Percentiles rank a stretch among this genome's conserved stretches.
Evolutionary conservation across 2,329 filamentous ascomycete species (phyloP).

Genomic region (Botrytis tulipae): DNA sequence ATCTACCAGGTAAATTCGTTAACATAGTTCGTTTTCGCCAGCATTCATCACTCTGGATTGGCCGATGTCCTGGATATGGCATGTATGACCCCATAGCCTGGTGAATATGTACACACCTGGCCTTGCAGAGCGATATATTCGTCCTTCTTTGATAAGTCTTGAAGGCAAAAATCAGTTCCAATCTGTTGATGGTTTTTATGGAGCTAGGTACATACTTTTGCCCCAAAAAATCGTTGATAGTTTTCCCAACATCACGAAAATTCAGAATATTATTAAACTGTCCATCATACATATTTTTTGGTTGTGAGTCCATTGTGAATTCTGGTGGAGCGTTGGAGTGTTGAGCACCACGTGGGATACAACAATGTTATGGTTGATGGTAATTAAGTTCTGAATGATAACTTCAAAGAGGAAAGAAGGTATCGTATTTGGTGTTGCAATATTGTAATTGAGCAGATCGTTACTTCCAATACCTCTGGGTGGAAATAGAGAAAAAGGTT

Average conservation of each 20-base stretch:
- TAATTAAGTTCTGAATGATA: not conserved
- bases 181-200: not conserved
- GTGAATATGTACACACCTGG: conserved; percentile 45
- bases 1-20: conserved; percentile 49
- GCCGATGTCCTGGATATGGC: not conserved
- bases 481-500: not conserved
- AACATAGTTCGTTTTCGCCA: not conserved
- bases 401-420: not conserved
- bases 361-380: not conserved
- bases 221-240: conserved; percentile 59
- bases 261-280: conserved; percentile 63
- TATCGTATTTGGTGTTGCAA: not conserved
- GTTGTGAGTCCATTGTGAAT: not conserved
- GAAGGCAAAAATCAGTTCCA: conserved; percentile 20
- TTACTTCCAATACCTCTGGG: not conserved
- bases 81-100: not conserved
- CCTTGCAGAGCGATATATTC: conserved; percentile 67
- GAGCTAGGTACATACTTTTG: conserved; percentile 47
- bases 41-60: not conserved
- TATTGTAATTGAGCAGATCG: not conserved
- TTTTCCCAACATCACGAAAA: conserved; percentile 72
- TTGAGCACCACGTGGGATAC: not conserved
- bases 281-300: conserved; percentile 2
- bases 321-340: not conserved
- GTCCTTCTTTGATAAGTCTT: conserved; percentile 55